Base-by-base conservation (phyloP, 2,329 filamentous ascomycete species). In the Claviceps sp. region DNA sequence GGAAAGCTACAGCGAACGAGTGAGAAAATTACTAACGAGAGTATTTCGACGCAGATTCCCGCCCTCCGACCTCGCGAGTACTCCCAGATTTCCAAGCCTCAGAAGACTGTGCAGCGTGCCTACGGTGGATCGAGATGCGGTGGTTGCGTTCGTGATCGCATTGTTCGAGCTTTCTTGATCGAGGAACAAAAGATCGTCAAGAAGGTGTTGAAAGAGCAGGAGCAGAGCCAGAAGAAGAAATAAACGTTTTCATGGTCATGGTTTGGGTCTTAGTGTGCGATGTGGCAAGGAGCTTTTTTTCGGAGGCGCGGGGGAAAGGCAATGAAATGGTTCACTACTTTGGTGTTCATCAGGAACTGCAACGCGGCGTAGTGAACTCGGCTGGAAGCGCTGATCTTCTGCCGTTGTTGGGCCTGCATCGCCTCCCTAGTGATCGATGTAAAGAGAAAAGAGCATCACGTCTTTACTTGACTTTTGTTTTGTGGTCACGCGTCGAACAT, bases 141-240 rank as follows among this genome's bases (percentile, higher is more conserved):
- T 70, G 93, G 89, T 82, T 98, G 93, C 75, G 93, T 98, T 65
- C 90, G 91, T 75, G 93, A 98, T 80, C 87, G 93, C 66, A 88
- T 98, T 64, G 89, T 96, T 65, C 89, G 93, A 65, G 93, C 93
- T 60, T 98, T 98, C 85, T 78, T 98, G 73, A 97, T 98, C 63
- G 94, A 98, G 81, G 93, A 98, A 84, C 93, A 98, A 82, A 98
- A 98, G 88, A 97, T 98, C 67, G 93, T 98, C 76, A 98, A 98
- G 89, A 98, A 98, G 88, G 93, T 98, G 67, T 83, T 97, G 72
- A 96, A 96, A 87, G 91, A 97, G 82, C 88, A 95, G 78, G 86
- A 88, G 79, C 86, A 73, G 68, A 70, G 75, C 67, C 72, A 77
- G 66, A 82, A 78, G 74, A 82, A 81, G 78, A 82, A 82, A 77